Percentiles rank a stretch among this genome's conserved stretches.
These are phyloP conservation scores for Cryptococcus sp. DNA, from an alignment of 1,284 basidiomycete genomes.

Conservation along the genomic window DNA sequence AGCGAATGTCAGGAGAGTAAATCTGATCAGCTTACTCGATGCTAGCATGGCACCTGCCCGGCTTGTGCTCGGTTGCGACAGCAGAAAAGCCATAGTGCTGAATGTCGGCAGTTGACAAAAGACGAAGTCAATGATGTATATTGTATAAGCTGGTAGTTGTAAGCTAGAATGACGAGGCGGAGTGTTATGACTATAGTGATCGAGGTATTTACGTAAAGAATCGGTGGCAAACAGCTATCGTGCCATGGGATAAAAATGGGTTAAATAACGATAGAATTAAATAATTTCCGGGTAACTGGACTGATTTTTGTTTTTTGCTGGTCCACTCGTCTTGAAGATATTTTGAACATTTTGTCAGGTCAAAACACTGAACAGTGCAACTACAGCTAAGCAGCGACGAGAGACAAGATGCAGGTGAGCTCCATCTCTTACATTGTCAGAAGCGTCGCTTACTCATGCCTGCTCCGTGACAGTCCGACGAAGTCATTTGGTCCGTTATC, in stretches of 20 bases:
- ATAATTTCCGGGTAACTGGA: slow-evolving; percentile 13
- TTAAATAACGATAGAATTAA: slow-evolving; percentile 13
- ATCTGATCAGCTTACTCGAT: slow-evolving; percentile 19
- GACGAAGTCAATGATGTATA: neutral
- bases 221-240: slow-evolving; percentile 6
- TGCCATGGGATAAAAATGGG: slow-evolving; percentile 13
- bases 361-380: neutral
- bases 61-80: slow-evolving; percentile 39
- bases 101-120: neutral
- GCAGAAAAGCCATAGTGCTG: slow-evolving; percentile 26
- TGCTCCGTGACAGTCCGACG: slow-evolving; percentile 71
- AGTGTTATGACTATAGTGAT: neutral
- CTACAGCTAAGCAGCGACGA: neutral
- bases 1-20: neutral
- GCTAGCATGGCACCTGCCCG: slow-evolving; percentile 34
- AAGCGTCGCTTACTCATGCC: slow-evolving; percentile 17
- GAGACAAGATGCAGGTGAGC: slow-evolving; percentile 45
- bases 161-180: neutral
- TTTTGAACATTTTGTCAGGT: slow-evolving; percentile 1
- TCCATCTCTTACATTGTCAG: neutral
- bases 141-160: no score
- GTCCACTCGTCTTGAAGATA: slow-evolving; percentile 3
- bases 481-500: slow-evolving; percentile 93
- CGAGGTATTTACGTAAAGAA: neutral
- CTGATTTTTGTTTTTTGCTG: neutral